These are phyloP conservation scores for Crithidia fasciculata DNA, from an alignment of 208 protist species.

Conservation along the genomic window DNA sequence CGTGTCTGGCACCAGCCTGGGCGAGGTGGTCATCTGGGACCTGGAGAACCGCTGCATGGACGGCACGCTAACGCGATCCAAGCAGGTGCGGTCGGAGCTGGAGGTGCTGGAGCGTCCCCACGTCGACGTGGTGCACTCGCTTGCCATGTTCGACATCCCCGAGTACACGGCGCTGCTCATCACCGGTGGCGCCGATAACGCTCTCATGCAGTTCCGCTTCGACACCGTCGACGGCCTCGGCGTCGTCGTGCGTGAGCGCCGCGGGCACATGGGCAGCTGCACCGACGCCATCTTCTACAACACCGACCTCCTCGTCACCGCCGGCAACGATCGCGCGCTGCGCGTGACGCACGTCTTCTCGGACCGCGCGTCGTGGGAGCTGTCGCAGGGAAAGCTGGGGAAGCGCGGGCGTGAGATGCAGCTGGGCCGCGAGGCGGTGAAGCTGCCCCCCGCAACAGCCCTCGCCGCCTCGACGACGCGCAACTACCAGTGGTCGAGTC, in stretches of 20 bases:
- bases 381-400: conserved; percentile 89
- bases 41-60: conserved; percentile 82
- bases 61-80: conserved; percentile 78
- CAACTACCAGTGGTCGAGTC: conserved; percentile 88
- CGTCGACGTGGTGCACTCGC: conserved; percentile 71
- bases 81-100: conserved; percentile 70
- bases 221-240: conserved; percentile 88
- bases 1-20: conserved; percentile 71
- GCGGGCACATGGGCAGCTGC: conserved; percentile 86
- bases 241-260: conserved; percentile 81
- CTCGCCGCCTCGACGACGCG: conserved; percentile 69
- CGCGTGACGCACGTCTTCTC: conserved; percentile 91
- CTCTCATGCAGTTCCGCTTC: conserved; percentile 90
- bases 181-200: conserved; percentile 89
- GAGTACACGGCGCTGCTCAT: conserved; percentile 58
- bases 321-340: conserved; percentile 75
- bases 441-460: conserved; percentile 73
- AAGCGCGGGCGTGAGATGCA: conserved; percentile 70
- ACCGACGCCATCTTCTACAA: conserved; percentile 88
- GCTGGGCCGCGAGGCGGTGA: conserved; percentile 62
- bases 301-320: conserved; percentile 80
- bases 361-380: conserved; percentile 88
- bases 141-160: conserved; percentile 62
- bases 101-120: conserved; percentile 81
- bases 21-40: conserved; percentile 89